These are phyloP conservation scores for Moniliophthora roreri DNA, from an alignment of 1,284 basidiomycete genomes.

Conservation along the genomic window DNA sequence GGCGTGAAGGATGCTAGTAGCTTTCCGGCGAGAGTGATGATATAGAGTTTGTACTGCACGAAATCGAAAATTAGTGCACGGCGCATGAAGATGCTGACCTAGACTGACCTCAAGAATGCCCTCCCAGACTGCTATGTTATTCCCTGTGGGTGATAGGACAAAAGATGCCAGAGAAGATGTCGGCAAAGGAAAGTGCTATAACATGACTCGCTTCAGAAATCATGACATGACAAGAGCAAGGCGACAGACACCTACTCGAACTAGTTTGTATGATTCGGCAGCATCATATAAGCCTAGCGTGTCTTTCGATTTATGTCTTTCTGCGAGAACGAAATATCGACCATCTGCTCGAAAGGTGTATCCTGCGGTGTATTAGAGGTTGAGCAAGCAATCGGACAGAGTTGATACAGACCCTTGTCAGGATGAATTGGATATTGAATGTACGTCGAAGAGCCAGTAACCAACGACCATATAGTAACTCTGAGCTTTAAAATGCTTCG, in stretches of 20 bases:
- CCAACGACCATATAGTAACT: constrained; percentile 78
- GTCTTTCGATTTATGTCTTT: constrained; percentile 85
- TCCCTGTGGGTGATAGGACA: constrained; percentile 81
- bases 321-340: constrained; percentile 79
- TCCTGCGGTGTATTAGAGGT: constrained; percentile 39
- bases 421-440: constrained; percentile 80
- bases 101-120: constrained; percentile 69
- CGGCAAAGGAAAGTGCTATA: constrained; percentile 79
- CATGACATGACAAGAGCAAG: constrained; percentile 16
- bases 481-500: constrained; percentile 54
- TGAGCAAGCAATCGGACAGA: neutral
- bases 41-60: constrained; percentile 74
- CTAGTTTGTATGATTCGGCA: constrained; percentile 64
- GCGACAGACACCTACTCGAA: constrained; percentile 54
- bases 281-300: constrained; percentile 82
- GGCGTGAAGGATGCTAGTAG: constrained; percentile 70
- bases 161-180: constrained; percentile 75
- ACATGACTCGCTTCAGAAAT: constrained; percentile 15
- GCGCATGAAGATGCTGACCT: constrained; percentile 2
- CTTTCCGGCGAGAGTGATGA: constrained; percentile 74
- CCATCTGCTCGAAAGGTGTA: constrained; percentile 80
- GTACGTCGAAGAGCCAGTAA: constrained; percentile 67
- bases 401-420: constrained; percentile 56
- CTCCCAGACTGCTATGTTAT: constrained; percentile 83
- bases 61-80: neutral